Evolutionary conservation across 805 yeast genomes (phyloP).

Genomic region (Pichia heedii): DNA sequence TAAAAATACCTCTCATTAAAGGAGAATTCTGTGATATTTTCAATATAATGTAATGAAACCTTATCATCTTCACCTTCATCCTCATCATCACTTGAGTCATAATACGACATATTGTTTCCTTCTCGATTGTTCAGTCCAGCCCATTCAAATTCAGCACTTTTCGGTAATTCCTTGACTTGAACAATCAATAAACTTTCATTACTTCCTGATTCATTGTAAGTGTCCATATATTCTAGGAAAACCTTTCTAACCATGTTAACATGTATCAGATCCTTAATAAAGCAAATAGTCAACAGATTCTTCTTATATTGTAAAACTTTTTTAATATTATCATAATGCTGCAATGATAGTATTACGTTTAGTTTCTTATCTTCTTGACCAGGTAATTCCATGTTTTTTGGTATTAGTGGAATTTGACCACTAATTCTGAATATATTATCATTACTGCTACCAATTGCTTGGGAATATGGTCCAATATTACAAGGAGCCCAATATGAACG

Average conservation of each 20-base stretch:
- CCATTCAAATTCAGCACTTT: slow-evolving; percentile 65
- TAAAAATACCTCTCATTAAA: slow-evolving; percentile 12
- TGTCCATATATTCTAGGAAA: slow-evolving; percentile 37
- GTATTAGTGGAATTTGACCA: slow-evolving; percentile 87
- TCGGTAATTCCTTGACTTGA: slow-evolving; percentile 51
- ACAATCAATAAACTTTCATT: slow-evolving; percentile 38
- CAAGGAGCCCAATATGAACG: slow-evolving; percentile 98
- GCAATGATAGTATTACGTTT: slow-evolving; percentile 53
- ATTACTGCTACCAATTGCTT: slow-evolving; percentile 47
- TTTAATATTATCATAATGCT: slow-evolving; percentile 62
- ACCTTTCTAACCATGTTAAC: slow-evolving; percentile 27
- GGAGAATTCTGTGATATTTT: slow-evolving; percentile 34
- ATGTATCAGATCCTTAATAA: slow-evolving; percentile 31
- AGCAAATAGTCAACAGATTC: slow-evolving; percentile 46
- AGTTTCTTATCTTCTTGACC: slow-evolving; percentile 14
- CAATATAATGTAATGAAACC: slow-evolving; percentile 35
- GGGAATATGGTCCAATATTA: slow-evolving; percentile 96
- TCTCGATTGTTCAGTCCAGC: slow-evolving; percentile 49
- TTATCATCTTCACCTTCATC: slow-evolving; percentile 21
- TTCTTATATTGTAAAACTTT: slow-evolving; percentile 38
- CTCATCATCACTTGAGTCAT: slow-evolving; percentile 30
- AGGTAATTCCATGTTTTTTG: slow-evolving; percentile 52
- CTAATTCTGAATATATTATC: slow-evolving; percentile 55
- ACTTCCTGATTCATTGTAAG: slow-evolving; percentile 10
- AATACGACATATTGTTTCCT: slow-evolving; percentile 32